Percentiles rank a stretch among this genome's conserved stretches.
These are phyloP conservation scores for Pseudogymnoascus sp. DNA, from an alignment of 2,329 filamentous ascomycete genomes.

Conservation along the genomic window DNA sequence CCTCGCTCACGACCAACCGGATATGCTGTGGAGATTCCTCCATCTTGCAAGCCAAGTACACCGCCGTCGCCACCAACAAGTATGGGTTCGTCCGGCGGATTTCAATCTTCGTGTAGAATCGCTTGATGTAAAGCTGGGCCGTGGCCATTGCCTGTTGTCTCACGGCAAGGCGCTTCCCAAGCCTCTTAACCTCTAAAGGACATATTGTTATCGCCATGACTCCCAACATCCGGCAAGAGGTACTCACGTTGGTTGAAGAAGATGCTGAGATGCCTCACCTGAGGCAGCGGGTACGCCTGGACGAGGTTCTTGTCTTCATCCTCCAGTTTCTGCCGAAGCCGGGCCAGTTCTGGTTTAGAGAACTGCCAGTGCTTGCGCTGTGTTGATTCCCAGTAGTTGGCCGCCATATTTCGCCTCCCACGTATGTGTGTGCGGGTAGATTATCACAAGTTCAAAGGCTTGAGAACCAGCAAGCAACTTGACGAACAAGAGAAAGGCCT, in stretches of 20 bases:
- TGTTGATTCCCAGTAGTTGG: constrained; percentile 94
- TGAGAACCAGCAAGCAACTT: not conserved
- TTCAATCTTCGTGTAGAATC: constrained; percentile 86
- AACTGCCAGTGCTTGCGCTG: constrained; percentile 89
- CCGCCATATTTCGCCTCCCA: constrained; percentile 56
- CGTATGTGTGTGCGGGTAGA: not conserved
- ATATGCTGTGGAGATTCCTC: constrained; percentile 97
- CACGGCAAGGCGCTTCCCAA: constrained; percentile 70
- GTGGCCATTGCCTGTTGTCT: constrained; percentile 91
- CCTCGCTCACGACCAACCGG: constrained; percentile 78
- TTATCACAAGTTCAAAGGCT: not conserved
- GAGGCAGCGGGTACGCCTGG: constrained; percentile 73
- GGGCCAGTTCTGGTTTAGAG: constrained; percentile 68
- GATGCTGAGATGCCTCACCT: constrained; percentile 74
- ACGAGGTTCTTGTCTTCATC: constrained; percentile 67
- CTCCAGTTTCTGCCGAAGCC: constrained; percentile 67
- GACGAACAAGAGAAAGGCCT: not conserved
- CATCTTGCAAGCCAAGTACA: constrained; percentile 96
- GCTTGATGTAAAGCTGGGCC: constrained; percentile 87
- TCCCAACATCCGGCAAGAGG: not conserved
- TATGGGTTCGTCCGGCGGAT: constrained; percentile 91
- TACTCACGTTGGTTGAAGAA: constrained; percentile 81
- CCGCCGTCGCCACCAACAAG: constrained; percentile 81
- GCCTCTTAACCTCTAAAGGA: constrained; percentile 63
- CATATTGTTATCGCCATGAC: constrained; percentile 10